These are phyloP conservation scores for Isoetes engelmannii DNA, from an alignment of 83 land plant genomes.

Conservation along the genomic window DNA sequence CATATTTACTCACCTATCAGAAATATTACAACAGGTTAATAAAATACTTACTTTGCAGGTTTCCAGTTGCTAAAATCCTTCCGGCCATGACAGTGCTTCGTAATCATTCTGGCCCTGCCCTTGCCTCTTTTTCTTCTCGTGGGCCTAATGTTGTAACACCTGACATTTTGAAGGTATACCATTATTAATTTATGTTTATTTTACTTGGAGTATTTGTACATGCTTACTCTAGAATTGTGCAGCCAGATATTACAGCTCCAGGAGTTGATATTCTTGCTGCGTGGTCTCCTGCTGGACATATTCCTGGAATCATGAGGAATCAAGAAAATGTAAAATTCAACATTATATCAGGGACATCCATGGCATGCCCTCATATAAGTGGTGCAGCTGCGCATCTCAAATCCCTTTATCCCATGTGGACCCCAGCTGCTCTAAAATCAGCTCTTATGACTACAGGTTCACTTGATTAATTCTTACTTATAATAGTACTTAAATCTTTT, in stretches of 20 bases:
- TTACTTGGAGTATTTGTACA: too few relatives aligned
- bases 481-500: too few relatives aligned
- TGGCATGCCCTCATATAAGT: conserved; percentile 73
- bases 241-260: conserved; percentile 82
- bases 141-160: conserved; percentile 16
- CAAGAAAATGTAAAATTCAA: conserved; percentile 41
- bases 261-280: conserved; percentile 74
- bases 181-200: too few relatives aligned
- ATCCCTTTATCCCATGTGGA: conserved; percentile 62
- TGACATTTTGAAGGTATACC: conserved; percentile 14
- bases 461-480: too few relatives aligned
- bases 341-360: conserved; percentile 65
- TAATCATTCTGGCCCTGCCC: conserved; percentile 1
- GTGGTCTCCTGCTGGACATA: conserved; percentile 48
- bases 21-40: too few relatives aligned
- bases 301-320: conserved; percentile 39
- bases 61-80: neutral
- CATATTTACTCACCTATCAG: too few relatives aligned
- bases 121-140: conserved; percentile 21
- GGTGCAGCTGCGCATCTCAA: conserved; percentile 51
- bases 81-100: conserved; percentile 13
- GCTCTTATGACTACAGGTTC: conserved; percentile 76
- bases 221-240: too few relatives aligned
- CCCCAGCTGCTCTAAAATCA: conserved; percentile 62
- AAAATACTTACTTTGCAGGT: too few relatives aligned